Evolutionary conservation across 441 rosid genomes (phyloP).

Genomic region (Raphanus hybrid): DNA sequence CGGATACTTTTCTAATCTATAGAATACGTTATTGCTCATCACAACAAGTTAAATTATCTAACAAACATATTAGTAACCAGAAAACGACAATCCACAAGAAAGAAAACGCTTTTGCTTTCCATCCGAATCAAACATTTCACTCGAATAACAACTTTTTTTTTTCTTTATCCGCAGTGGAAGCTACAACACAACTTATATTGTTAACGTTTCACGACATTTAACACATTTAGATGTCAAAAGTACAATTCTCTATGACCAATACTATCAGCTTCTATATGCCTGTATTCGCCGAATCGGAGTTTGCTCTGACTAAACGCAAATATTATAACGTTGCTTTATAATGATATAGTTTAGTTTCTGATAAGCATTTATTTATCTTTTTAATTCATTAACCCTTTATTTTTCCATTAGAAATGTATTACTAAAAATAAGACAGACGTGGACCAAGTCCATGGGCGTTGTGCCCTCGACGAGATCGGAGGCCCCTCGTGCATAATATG

Average conservation of each 20-base stretch:
- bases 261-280: background rate
- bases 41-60: slow-evolving; percentile 2
- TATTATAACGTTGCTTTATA: no score
- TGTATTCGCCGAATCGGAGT: slow-evolving; percentile 23
- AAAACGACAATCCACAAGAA: slow-evolving; percentile 30
- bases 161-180: slow-evolving; percentile 35
- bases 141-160: slow-evolving; percentile 10
- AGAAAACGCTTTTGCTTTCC: slow-evolving; percentile 31
- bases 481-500: slow-evolving; percentile 33
- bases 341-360: background rate
- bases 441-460: slow-evolving; percentile 37
- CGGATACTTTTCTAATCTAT: slow-evolving; percentile 17
- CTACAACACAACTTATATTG: slow-evolving; percentile 24
- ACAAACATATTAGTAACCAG: slow-evolving; percentile 13
- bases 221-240: slow-evolving; percentile 9
- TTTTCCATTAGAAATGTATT: background rate
- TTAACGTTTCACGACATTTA: background rate
- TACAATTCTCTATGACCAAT: background rate
- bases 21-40: slow-evolving; percentile 15
- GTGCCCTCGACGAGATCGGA: slow-evolving; percentile 19
- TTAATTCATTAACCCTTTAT: background rate
- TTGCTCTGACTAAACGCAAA: background rate
- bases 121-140: slow-evolving; percentile 19
- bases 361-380: background rate
- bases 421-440: background rate